Conservation (phyloP, 2,329 filamentous ascomycete species). For the Colletotrichum australisinense region DNA sequence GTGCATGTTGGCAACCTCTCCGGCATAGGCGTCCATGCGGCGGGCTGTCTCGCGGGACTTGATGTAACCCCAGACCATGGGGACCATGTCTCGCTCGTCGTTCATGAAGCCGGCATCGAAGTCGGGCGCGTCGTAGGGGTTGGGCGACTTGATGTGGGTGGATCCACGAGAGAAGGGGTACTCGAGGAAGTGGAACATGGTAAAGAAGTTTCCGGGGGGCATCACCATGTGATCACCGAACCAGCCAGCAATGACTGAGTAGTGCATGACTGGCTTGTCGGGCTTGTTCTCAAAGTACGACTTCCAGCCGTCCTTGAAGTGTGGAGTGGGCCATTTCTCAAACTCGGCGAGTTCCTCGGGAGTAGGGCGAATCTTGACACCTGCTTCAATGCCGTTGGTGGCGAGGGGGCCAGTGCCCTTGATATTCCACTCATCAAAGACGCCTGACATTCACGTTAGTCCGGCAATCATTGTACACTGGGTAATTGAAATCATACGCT, state of each 20-base stretch:
- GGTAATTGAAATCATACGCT: slow-evolving; percentile 53
- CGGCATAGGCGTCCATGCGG: slow-evolving; percentile 81
- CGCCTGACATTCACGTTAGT: slow-evolving; percentile 50
- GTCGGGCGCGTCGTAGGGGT: slow-evolving; percentile 80
- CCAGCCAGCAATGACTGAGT: slow-evolving; percentile 78
- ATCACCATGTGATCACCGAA: slow-evolving; percentile 71
- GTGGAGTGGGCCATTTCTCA: slow-evolving; percentile 78
- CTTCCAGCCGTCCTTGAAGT: slow-evolving; percentile 82
- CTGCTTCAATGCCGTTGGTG: slow-evolving; percentile 84
- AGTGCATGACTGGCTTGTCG: slow-evolving; percentile 90
- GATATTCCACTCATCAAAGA: slow-evolving; percentile 82
- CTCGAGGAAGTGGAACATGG: slow-evolving; percentile 85
- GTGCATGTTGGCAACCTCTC: slow-evolving; percentile 76
- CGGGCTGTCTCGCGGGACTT: slow-evolving; percentile 84
- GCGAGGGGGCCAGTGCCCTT: slow-evolving; percentile 83
- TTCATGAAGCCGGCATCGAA: slow-evolving; percentile 90
- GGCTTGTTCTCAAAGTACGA: slow-evolving; percentile 87
- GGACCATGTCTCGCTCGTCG: slow-evolving; percentile 85
- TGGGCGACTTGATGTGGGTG: slow-evolving; percentile 76
- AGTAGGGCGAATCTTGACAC: slow-evolving; percentile 81
- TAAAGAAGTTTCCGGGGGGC: slow-evolving; percentile 83
- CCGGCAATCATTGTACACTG: not conserved
- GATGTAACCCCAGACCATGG: slow-evolving; percentile 88
- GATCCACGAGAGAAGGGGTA: slow-evolving; percentile 81
- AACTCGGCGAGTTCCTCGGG: slow-evolving; percentile 75